A percentile compares a stretch with the other conserved stretches of the same genome.
phyloP scores from a whole-genome alignment of 202 grass and related monocot genomes.

The Zoysia matrella region DNA sequence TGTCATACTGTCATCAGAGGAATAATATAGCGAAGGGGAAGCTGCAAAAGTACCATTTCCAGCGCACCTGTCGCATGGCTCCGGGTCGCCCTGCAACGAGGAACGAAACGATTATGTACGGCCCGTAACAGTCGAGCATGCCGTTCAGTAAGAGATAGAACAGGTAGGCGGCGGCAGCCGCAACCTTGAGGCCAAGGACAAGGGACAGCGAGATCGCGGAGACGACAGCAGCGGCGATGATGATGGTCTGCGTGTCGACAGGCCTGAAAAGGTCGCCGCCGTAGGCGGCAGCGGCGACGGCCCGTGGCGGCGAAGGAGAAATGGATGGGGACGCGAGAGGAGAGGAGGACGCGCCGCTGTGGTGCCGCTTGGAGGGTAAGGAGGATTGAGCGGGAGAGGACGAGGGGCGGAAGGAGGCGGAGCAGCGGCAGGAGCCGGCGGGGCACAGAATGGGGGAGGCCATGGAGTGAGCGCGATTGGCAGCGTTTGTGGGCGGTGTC shows the following conservation, averaged over 20 bases:
- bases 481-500: background rate
- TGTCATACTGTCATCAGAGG: background rate
- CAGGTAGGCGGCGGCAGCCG: background rate
- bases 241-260: slow-evolving; percentile 77
- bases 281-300: slow-evolving; percentile 34
- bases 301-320: slow-evolving; percentile 19
- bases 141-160: background rate
- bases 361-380: slow-evolving; percentile 24
- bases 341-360: background rate
- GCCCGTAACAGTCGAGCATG: slow-evolving; percentile 14
- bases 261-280: slow-evolving; percentile 46
- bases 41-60: slow-evolving; percentile 56
- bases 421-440: slow-evolving; percentile 27
- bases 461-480: slow-evolving; percentile 45
- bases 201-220: slow-evolving; percentile 79
- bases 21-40: background rate
- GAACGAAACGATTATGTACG: slow-evolving; percentile 19
- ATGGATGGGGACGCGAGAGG: background rate
- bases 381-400: background rate
- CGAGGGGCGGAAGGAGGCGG: slow-evolving; percentile 32
- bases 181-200: slow-evolving; percentile 81
- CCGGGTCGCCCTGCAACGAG: slow-evolving; percentile 68
- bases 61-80: slow-evolving; percentile 76
- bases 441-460: slow-evolving; percentile 45
- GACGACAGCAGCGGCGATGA: slow-evolving; percentile 65